phyloP scores from a whole-genome alignment of 768 basidiomycete species.

The Podaxis rugospora region DNA sequence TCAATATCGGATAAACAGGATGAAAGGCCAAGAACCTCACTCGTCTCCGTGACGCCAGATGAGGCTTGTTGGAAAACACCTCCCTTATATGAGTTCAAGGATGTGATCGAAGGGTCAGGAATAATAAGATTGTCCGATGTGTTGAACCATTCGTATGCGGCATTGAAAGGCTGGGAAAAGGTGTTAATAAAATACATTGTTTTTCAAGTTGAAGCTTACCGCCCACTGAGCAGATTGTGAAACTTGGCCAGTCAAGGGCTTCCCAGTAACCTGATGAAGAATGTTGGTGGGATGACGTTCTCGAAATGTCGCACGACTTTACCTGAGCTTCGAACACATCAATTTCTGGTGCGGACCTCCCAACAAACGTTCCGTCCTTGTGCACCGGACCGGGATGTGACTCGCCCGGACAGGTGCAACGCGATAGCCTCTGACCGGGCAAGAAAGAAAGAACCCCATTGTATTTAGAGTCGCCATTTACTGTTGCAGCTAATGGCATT shows the following conservation, averaged over 20 bases:
- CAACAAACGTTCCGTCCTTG: slow-evolving; percentile 73
- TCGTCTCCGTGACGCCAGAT: slow-evolving; percentile 61
- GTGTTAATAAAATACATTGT: slow-evolving; percentile 5
- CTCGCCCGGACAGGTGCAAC: slow-evolving; percentile 86
- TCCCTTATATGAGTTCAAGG: slow-evolving; percentile 66
- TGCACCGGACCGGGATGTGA: slow-evolving; percentile 85
- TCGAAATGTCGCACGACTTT: not conserved
- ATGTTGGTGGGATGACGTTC: not conserved
- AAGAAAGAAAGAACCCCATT: slow-evolving; percentile 70
- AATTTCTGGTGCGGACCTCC: slow-evolving; percentile 84
- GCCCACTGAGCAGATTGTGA: slow-evolving; percentile 86
- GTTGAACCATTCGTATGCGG: slow-evolving; percentile 66
- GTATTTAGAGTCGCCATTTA: slow-evolving; percentile 52
- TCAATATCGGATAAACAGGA: not conserved
- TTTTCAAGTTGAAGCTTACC: slow-evolving; percentile 35
- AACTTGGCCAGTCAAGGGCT: slow-evolving; percentile 44
- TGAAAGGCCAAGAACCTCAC: slow-evolving; percentile 25
- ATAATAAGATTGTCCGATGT: slow-evolving; percentile 56
- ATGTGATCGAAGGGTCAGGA: slow-evolving; percentile 42
- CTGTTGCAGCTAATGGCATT: slow-evolving; percentile 53
- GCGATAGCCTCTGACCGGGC: slow-evolving; percentile 81
- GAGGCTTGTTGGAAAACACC: slow-evolving; percentile 82
- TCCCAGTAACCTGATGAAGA: slow-evolving; percentile 26
- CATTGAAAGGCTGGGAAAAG: slow-evolving; percentile 65
- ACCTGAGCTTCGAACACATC: slow-evolving; percentile 87